Conservation (phyloP, 1,284 basidiomycete genomes). For the Termitomyces sp. region DNA sequence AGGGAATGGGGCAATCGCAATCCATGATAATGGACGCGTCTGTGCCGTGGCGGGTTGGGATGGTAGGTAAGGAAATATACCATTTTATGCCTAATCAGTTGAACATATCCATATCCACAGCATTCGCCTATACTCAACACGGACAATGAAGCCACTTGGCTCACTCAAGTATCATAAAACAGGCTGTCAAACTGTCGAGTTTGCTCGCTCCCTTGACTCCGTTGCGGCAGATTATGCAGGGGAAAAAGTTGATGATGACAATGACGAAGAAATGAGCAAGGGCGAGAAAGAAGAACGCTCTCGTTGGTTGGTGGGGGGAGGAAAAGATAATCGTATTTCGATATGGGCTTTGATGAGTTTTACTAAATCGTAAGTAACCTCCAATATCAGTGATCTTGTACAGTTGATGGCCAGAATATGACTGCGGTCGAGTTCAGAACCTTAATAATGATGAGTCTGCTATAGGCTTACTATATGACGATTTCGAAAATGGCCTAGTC, state of each 20-base stretch:
- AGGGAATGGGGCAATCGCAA: constrained; percentile 68
- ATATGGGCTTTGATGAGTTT: constrained; percentile 80
- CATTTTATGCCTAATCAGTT: neutral
- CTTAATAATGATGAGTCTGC: too few relatives aligned
- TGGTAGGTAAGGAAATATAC: constrained; percentile 57
- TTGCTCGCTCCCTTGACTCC: constrained; percentile 39
- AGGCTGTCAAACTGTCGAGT: constrained; percentile 65
- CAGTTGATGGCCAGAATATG: too few relatives aligned
- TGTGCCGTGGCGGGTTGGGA: constrained; percentile 89
- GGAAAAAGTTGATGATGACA: constrained; percentile 40
- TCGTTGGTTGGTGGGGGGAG: constrained; percentile 69
- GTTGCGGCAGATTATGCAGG: constrained; percentile 26
- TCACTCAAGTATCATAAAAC: constrained; percentile 76
- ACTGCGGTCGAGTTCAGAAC: too few relatives aligned
- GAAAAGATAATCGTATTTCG: constrained; percentile 71
- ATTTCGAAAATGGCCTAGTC: too few relatives aligned
- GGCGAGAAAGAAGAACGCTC: constrained; percentile 49
- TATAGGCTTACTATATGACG: too few relatives aligned
- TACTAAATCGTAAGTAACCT: constrained; percentile 25
- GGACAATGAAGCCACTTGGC: constrained; percentile 73
- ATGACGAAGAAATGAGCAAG: constrained; percentile 45
- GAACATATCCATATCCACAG: constrained; percentile 32
- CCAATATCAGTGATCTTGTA: too few relatives aligned
- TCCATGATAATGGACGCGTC: constrained; percentile 72
- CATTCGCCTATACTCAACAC: constrained; percentile 73